phyloP scores from a whole-genome alignment of 257 asterid species.

The Primulina huaijiensis region DNA sequence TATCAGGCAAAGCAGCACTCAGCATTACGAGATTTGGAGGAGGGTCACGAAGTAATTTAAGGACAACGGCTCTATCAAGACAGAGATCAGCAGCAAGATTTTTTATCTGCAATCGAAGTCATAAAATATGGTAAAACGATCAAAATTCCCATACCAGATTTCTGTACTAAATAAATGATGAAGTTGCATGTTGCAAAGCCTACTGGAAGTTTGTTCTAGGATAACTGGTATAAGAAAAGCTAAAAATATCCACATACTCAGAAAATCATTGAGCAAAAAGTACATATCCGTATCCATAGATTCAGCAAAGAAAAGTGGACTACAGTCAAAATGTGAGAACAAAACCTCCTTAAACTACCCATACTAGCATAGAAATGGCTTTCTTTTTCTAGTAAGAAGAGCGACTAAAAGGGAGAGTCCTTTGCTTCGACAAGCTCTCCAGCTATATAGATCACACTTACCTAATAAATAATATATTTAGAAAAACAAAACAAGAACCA shows the following conservation, averaged over 20 bases:
- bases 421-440: background rate
- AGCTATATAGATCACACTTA: background rate
- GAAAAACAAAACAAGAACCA: background rate
- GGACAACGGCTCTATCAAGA: constrained; percentile 80
- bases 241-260: background rate
- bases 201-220: background rate
- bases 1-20: constrained; percentile 85
- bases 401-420: background rate
- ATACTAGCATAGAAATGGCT: background rate
- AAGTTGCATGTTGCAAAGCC: background rate
- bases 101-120: constrained; percentile 62
- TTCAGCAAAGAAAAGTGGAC: background rate
- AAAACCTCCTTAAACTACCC: background rate
- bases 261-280: background rate
- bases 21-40: constrained; percentile 74
- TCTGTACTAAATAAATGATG: too few relatives aligned
- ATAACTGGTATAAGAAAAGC: too few relatives aligned
- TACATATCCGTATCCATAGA: background rate
- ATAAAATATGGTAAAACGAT: too few relatives aligned
- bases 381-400: background rate
- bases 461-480: background rate
- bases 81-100: constrained; percentile 84
- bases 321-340: background rate
- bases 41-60: constrained; percentile 81
- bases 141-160: background rate